Base-by-base conservation (phyloP, 2,329 filamentous ascomycete genomes). In the Rutstroemia sp. region DNA sequence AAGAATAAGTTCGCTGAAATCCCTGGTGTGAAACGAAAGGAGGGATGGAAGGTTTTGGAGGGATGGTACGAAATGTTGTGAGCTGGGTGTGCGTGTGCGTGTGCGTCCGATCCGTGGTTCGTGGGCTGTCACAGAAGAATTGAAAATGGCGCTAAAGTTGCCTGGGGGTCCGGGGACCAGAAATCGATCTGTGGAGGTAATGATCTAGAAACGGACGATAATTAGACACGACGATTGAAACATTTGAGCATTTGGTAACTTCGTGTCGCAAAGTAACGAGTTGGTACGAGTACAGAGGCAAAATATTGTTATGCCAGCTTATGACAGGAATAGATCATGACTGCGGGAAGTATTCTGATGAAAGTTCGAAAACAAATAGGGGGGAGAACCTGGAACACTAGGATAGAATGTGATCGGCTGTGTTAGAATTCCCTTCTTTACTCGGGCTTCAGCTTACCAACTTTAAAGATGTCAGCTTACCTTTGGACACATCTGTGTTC, bases 51-150 rank as follows among this genome's bases (percentile, higher is more conserved):
- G 25, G 34, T 38, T 27, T 21, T 19, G 44, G n/a, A 54, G 34
- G 34, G 44, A 54, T 49, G 52, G 8, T 39, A n/a, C 30, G 25
- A 52, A 52, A 51, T 42, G 49, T 51, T 7, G 49, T 42, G 38
- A 34, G 30, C 30, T 34, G 30, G 30, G 30, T 34, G n/a, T 21
- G 42, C 3, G 42, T 37, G 19, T 19, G 18, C 16, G 47, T 38
- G 42, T 53, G 51, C 25, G 44, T 30, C 37, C 27, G 44, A 14
- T 30, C 34, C n/a, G 52, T 49, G n/a, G 34, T 54, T 54, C 44
- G 41, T 48, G 42, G 39, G 39, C 39, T 42, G 39, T 42, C 16
- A 47, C 30, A 54, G 42, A 46, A 53, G 44, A 54, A 54, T 49
- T 54, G n/a, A 19, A 30, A 27, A 41, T 42, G 23, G 14, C 16